Evolutionary conservation across 2,329 filamentous ascomycete species (phyloP), one percentile per base, ranked within the genome.

Genomic region (Alternaria postmessia): DNA sequence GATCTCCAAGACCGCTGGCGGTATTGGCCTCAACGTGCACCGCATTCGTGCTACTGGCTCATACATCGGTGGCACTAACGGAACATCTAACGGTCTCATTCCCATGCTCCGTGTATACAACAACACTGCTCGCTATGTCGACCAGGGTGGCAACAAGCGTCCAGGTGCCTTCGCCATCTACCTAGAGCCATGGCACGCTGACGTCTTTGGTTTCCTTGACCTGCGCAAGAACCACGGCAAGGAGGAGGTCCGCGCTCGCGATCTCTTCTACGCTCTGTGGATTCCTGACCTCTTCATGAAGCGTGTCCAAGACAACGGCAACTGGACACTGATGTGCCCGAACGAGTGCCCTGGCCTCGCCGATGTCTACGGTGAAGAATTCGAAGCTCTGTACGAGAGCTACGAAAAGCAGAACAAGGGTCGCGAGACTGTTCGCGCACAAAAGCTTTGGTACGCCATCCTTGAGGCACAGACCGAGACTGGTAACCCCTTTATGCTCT

Each of bases 201-300:
- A 99, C 80, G 91, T 99, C 63, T 97, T 98, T 69, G 91, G 96
- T 81, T 99, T 97, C 84, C 88, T 99, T 68, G 96, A 99, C 75
- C 88, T 99, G 55, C 91, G 95, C 75, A 99, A 99, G 90, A 99
- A 99, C 82, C 95, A 99, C 81, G 95, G 95, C 71, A 99, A 99
- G 84, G 95, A 99, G 79, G 95, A 99, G 83, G 88, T 97, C 69
- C 93, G 95, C 74, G 95, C 95, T 66, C 94, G 95, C 77, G 95
- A 99, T 80, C 87, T 99, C 52, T 99, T 99, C 88, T 93, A 97
- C 65, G 95, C 94, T 61, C 87, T 99, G 51, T 99, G 95, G 95
- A 97, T 97, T 59, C 94, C 95, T 16, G 95, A 99, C 84, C 87
- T 99, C 46, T 99, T 99, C 88, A 99, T 99, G 95, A 96, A 97